phyloP scores from a whole-genome alignment of 2,329 filamentous ascomycete genomes.

The Pestalotiopsis sp. region DNA sequence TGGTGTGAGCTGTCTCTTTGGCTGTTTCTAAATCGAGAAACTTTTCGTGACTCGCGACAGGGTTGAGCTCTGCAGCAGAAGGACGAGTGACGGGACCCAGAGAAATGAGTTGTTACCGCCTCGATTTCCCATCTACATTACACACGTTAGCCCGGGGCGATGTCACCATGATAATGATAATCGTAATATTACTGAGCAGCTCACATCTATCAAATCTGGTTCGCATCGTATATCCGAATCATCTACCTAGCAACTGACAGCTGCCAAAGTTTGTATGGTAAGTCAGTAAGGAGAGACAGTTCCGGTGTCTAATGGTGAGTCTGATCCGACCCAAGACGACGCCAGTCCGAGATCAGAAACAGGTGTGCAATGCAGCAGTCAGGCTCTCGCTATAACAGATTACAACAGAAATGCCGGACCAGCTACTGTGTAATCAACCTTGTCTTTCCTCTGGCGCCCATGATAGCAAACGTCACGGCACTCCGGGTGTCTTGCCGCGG shows the following conservation, averaged over 20 bases:
- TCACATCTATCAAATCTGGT: neutral
- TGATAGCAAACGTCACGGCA: neutral
- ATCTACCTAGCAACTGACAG: neutral
- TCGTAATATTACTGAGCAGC: neutral
- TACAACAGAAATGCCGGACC: neutral
- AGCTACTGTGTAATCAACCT: neutral
- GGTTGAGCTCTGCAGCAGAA: neutral
- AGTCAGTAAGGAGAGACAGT: no score
- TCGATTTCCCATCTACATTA: neutral
- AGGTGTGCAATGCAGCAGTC: neutral
- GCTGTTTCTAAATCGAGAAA: neutral
- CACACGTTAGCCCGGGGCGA: neutral
- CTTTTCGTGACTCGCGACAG: neutral
- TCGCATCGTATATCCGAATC: neutral
- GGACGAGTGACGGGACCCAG: neutral
- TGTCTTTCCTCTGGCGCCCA: neutral
- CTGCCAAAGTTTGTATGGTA: no score
- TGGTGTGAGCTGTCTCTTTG: neutral
- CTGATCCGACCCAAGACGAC: neutral
- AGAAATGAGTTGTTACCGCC: neutral
- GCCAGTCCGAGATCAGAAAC: neutral
- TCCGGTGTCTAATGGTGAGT: neutral
- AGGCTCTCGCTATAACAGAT: neutral
- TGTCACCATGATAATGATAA: neutral
- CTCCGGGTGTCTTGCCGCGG: neutral